These are phyloP conservation scores for Entomortierella chlamydospora DNA, from an alignment of 192 early-diverging fungal species.

Conservation along the genomic window DNA sequence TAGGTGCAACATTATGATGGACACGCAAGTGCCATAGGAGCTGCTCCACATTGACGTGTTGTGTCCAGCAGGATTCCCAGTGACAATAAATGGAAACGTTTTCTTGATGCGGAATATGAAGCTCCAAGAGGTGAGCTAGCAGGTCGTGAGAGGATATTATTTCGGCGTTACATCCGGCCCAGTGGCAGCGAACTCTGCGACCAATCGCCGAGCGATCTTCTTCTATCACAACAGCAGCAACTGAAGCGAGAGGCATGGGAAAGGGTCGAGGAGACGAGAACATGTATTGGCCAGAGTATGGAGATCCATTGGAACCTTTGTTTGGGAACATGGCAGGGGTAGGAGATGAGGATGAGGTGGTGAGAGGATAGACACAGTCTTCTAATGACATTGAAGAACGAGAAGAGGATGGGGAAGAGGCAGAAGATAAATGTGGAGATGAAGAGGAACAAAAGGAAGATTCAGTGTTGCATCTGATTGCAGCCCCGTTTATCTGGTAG, in stretches of 20 bases:
- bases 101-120: conserved; percentile 39
- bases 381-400: not conserved
- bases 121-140: conserved; percentile 53
- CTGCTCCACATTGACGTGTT: conserved; percentile 56
- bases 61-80: conserved; percentile 67
- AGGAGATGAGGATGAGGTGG: not conserved
- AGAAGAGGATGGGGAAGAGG: not conserved
- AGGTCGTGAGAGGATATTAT: conserved; percentile 53
- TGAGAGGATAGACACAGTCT: not conserved
- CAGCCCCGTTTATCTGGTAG: not conserved
- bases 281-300: not conserved
- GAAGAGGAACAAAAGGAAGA: conserved; percentile 5
- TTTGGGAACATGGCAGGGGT: not conserved
- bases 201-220: not conserved
- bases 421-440: not conserved
- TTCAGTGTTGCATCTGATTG: not conserved
- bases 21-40: conserved; percentile 68
- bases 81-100: conserved; percentile 52
- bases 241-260: not conserved
- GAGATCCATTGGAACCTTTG: not conserved
- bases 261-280: not conserved
- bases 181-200: conserved; percentile 39
- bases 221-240: not conserved
- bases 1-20: conserved; percentile 53
- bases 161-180: conserved; percentile 53